These are phyloP conservation scores for Lomentospora prolificans DNA, from an alignment of 2,329 filamentous ascomycete species.

Conservation along the genomic window DNA sequence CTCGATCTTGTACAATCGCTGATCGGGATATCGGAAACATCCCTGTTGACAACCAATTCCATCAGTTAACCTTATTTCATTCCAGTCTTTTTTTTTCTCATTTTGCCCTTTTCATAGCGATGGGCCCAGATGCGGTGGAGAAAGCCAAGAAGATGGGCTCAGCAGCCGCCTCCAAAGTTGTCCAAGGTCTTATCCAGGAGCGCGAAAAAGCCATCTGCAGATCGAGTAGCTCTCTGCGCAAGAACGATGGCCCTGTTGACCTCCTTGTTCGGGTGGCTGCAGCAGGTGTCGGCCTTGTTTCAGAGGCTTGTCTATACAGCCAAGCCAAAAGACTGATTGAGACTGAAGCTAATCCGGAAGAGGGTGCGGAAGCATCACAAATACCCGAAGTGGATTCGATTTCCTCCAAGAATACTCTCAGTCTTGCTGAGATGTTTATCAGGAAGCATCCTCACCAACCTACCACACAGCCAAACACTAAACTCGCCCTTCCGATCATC, in stretches of 20 bases:
- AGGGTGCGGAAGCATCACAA: neutral
- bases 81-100: neutral
- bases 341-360: neutral
- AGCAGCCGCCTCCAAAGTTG: neutral
- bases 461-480: too few relatives aligned
- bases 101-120: neutral
- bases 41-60: too few relatives aligned
- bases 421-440: neutral
- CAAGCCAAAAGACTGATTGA: conserved; percentile 9
- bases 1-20: too few relatives aligned
- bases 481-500: conserved; percentile 36
- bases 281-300: conserved; percentile 12
- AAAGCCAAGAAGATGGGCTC: neutral
- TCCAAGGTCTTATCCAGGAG: neutral
- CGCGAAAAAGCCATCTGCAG: neutral
- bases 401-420: neutral
- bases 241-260: conserved; percentile 9
- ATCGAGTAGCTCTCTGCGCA: neutral
- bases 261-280: conserved; percentile 12
- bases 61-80: neutral
- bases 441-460: neutral
- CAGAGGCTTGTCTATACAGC: conserved; percentile 13
- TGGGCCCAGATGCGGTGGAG: neutral
- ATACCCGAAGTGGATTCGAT: neutral
- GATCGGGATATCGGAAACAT: too few relatives aligned